phyloP scores from a whole-genome alignment of 495 filamentous ascomycete genomes.

The Endocarpon pusillum region DNA sequence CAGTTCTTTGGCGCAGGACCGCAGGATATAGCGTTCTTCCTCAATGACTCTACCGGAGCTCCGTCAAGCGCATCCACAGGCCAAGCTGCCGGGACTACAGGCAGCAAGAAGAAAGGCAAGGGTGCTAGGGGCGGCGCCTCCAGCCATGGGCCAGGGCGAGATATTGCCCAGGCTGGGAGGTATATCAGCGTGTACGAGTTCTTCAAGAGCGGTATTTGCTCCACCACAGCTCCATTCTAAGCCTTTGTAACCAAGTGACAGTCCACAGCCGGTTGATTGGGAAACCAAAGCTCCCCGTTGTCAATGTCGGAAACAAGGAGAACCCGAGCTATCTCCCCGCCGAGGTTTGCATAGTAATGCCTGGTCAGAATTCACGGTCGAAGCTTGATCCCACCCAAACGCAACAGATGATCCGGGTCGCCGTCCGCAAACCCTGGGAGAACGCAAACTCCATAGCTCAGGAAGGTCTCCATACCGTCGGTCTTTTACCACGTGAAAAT shows the following conservation, averaged over 20 bases:
- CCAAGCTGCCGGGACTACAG: constrained; percentile 1
- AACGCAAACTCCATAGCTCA: constrained; percentile 46
- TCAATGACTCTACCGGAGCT: too few species aligned
- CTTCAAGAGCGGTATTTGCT: constrained; percentile 31
- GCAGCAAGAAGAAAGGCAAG: constrained; percentile 21
- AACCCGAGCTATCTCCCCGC: constrained; percentile 43
- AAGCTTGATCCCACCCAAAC: constrained; percentile 35
- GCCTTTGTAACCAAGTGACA: too few species aligned
- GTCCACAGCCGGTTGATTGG: background rate
- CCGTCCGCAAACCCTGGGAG: constrained; percentile 38
- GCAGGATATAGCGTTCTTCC: constrained; percentile 28
- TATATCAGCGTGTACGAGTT: constrained; percentile 36
- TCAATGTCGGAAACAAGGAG: constrained; percentile 43
- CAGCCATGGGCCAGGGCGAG: too few species aligned
- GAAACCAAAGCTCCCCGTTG: constrained; percentile 27
- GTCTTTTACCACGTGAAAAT: too few species aligned
- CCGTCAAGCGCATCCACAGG: constrained; percentile 6
- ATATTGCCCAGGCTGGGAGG: constrained; percentile 13
- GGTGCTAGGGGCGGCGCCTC: constrained; percentile 19
- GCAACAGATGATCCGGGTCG: constrained; percentile 43
- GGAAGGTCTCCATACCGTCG: constrained; percentile 30
- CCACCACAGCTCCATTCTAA: too few species aligned
- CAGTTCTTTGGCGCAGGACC: constrained; percentile 22
- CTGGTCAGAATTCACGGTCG: constrained; percentile 39
- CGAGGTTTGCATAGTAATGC: constrained; percentile 40